Percentiles rank a stretch among this genome's conserved stretches.
phyloP scores from a whole-genome alignment of 2,329 filamentous ascomycete species.

The Fusarium guadeloupense region DNA sequence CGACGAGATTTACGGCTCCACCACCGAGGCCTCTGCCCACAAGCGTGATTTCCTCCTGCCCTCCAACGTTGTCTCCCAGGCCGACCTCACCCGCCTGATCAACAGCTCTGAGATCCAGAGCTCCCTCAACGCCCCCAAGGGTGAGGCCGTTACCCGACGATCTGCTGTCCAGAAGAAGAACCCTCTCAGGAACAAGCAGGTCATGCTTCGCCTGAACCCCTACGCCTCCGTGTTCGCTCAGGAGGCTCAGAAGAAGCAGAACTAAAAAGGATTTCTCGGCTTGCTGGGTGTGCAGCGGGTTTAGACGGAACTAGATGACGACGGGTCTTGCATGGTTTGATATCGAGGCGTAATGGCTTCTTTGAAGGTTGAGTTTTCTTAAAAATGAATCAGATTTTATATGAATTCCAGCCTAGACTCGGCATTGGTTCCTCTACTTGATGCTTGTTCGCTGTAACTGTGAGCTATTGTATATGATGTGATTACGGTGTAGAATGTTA shows the following conservation, averaged over 20 bases:
- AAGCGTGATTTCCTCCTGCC: slow-evolving; percentile 99
- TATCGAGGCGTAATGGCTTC: slow-evolving; percentile 53
- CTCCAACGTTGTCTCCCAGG: slow-evolving; percentile 89
- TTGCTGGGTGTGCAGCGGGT: slow-evolving; percentile 53
- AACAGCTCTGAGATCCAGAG: slow-evolving; percentile 99
- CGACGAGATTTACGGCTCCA: slow-evolving; percentile 95
- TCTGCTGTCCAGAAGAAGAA: slow-evolving; percentile 98
- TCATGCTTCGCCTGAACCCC: slow-evolving; percentile 97
- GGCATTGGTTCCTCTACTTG: slow-evolving; percentile 25
- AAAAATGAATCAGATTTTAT: slow-evolving; percentile 50
- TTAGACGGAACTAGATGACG: slow-evolving; percentile 38
- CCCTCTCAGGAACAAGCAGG: slow-evolving; percentile 98
- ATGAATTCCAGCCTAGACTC: slow-evolving; percentile 42
- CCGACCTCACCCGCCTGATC: slow-evolving; percentile 97
- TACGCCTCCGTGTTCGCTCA: slow-evolving; percentile 92
- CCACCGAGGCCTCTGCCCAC: slow-evolving; percentile 85
- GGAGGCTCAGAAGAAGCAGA: slow-evolving; percentile 59
- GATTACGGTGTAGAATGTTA: not conserved
- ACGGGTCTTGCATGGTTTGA: slow-evolving; percentile 48
- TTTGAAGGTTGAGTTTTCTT: slow-evolving; percentile 48
- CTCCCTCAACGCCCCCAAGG: slow-evolving; percentile 91
- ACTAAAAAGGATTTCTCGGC: slow-evolving; percentile 45
- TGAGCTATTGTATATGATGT: not conserved
- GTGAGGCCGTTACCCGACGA: slow-evolving; percentile 89
- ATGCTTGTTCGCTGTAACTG: not conserved